phyloP scores from a whole-genome alignment of 805 yeast genomes.

The Kodamaea laetipori region DNA sequence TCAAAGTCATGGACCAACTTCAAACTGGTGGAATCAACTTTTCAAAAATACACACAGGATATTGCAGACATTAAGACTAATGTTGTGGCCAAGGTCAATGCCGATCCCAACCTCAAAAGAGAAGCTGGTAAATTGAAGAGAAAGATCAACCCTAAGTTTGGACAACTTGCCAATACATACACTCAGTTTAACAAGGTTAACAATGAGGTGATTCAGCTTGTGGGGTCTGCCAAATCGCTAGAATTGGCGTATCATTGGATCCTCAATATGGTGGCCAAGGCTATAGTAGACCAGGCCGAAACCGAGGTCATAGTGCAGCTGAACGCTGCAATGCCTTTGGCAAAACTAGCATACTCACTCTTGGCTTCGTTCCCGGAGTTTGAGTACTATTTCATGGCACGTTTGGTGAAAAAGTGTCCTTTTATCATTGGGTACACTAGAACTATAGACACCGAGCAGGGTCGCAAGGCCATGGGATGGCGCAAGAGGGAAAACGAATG shows the following conservation, averaged over 20 bases:
- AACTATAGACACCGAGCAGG: constrained; percentile 75
- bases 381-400: constrained; percentile 62
- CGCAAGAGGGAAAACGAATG: constrained; percentile 51
- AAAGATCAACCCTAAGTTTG: constrained; percentile 83
- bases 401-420: constrained; percentile 92
- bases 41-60: constrained; percentile 50
- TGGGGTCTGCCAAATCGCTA: constrained; percentile 50
- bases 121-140: constrained; percentile 63
- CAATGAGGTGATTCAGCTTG: constrained; percentile 50
- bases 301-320: constrained; percentile 84
- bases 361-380: constrained; percentile 52
- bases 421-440: constrained; percentile 81
- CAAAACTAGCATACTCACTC: constrained; percentile 58
- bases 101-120: constrained; percentile 54
- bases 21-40: constrained; percentile 42
- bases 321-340: constrained; percentile 77
- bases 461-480: constrained; percentile 88
- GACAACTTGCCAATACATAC: constrained; percentile 79
- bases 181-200: constrained; percentile 57
- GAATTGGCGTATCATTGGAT: constrained; percentile 69
- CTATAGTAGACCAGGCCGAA: constrained; percentile 87
- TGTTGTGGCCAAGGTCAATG: constrained; percentile 56
- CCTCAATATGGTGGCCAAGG: constrained; percentile 80
- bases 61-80: constrained; percentile 60
- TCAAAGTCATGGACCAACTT: constrained; percentile 37